Evolutionary conservation across 208 protist species (phyloP), one percentile per base, ranked within the genome.

Genomic region (Crithidia sp.): DNA sequence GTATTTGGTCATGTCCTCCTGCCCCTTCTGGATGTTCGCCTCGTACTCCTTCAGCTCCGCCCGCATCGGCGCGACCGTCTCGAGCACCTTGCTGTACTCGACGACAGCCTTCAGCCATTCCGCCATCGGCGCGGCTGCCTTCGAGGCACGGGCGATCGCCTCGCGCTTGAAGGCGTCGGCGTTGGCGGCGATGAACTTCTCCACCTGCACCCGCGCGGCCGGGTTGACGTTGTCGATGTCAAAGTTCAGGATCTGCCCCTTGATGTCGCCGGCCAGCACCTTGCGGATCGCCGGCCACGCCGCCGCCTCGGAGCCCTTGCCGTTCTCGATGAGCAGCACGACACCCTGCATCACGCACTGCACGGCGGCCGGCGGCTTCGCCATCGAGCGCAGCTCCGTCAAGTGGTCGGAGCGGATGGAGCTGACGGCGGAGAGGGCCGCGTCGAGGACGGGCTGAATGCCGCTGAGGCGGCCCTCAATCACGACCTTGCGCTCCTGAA

Each of bases 71-170:
- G 77, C 86, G 3, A 97, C 91, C 55, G 95, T 94, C 72, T 99
- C 84, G 1, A 99, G 84, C 41, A 99, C 98, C 63, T 90, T 91
- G 67, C 96, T 96, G 90, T 99, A 99, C 74, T 98, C 85, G 7
- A 99, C 60, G 12, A 99, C 95, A 5, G 98, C 98, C 77, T 95
- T 93, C 5, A 99, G 94, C 98, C 98, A 99, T 62, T 95, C 90
- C 13, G 98, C 98, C 81, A 99, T 94, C 49, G 98, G 98, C 13
- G 96, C 95, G 5, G 97, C 98, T 0, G 98, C 98, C 67, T 96
- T 90, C 8, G 92, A 98, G 14, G 95, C 97, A 52, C 96, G 94
- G 7, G 84, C 83, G 76, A 99, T 99, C 7, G 89, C 89, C 16
- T 97, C 93, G 36, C 81, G 81, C 68, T 99, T 97, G 78, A 99